These are phyloP conservation scores for Sphagnum contortum DNA, from an alignment of 225 moss, liverwort and hornwort species.

Conservation along the genomic window DNA sequence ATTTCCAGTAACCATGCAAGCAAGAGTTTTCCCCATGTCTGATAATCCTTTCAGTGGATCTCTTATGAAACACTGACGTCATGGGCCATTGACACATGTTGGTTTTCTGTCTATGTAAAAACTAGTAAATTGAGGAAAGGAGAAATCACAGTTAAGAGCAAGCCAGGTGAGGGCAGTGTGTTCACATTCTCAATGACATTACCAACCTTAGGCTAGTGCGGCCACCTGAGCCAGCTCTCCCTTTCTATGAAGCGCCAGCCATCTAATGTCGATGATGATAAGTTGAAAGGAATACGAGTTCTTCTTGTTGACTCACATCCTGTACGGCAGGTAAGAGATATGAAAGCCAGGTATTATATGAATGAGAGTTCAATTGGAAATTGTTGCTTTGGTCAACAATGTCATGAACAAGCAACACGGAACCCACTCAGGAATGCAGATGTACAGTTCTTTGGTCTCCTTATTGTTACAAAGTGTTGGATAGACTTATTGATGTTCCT, in stretches of 20 bases:
- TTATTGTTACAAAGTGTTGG: not conserved
- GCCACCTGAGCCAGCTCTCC: too few species aligned
- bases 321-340: conserved; percentile 58
- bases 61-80: too few species aligned
- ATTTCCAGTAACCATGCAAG: too few species aligned
- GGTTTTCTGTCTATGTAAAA: conserved; percentile 38
- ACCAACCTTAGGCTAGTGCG: too few species aligned
- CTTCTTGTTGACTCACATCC: conserved; percentile 71
- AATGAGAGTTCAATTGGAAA: conserved; percentile 16
- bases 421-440: too few species aligned
- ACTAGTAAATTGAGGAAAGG: conserved; percentile 76
- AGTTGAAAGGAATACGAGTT: conserved; percentile 48
- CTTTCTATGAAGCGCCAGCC: conserved; percentile 13
- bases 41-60: too few species aligned
- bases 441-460: too few species aligned
- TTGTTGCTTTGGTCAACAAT: not conserved
- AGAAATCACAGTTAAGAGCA: conserved; percentile 58
- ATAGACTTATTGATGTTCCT: not conserved
- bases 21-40: too few species aligned
- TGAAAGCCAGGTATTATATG: conserved; percentile 25
- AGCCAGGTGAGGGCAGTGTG: conserved; percentile 71
- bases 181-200: conserved; percentile 56
- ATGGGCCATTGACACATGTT: too few species aligned
- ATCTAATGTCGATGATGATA: conserved; percentile 50
- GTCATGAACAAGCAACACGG: too few species aligned